Conservation (phyloP, 495 filamentous ascomycete genomes). For the Penicillium arizonense region DNA sequence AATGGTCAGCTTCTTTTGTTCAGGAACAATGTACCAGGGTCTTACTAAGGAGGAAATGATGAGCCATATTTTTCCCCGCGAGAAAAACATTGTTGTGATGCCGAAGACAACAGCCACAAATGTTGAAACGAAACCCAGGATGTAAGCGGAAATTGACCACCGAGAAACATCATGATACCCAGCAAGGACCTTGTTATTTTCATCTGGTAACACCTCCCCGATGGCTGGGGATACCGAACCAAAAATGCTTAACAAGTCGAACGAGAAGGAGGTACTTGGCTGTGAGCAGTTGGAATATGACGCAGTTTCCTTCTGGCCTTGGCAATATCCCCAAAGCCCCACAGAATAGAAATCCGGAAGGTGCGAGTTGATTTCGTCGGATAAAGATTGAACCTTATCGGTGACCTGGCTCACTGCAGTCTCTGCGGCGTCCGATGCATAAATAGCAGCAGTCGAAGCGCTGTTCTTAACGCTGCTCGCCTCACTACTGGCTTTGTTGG, state of each 20-base stretch:
- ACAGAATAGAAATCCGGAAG: not conserved
- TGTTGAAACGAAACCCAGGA: not conserved
- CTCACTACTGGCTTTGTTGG: not conserved
- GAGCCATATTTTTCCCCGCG: not conserved
- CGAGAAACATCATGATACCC: slow-evolving; percentile 1
- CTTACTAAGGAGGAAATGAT: too few relatives aligned
- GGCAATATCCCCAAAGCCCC: slow-evolving; percentile 5
- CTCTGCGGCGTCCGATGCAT: too few relatives aligned
- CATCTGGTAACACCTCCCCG: not conserved
- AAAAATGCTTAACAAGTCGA: slow-evolving; percentile 3
- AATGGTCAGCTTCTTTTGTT: too few relatives aligned
- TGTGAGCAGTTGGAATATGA: not conserved
- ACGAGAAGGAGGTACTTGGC: slow-evolving; percentile 3
- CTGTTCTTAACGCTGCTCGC: too few relatives aligned
- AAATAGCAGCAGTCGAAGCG: too few relatives aligned
- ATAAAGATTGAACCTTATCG: too few relatives aligned
- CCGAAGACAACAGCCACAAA: not conserved
- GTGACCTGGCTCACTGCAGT: too few relatives aligned
- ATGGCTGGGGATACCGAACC: not conserved
- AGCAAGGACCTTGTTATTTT: not conserved
- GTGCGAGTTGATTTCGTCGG: too few relatives aligned
- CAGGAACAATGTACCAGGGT: too few relatives aligned
- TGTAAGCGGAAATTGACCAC: slow-evolving; percentile 1
- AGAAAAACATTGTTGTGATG: not conserved
- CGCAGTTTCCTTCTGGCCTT: not conserved